phyloP scores from a whole-genome alignment of 805 yeast species.

The Pichia ethanolica region DNA sequence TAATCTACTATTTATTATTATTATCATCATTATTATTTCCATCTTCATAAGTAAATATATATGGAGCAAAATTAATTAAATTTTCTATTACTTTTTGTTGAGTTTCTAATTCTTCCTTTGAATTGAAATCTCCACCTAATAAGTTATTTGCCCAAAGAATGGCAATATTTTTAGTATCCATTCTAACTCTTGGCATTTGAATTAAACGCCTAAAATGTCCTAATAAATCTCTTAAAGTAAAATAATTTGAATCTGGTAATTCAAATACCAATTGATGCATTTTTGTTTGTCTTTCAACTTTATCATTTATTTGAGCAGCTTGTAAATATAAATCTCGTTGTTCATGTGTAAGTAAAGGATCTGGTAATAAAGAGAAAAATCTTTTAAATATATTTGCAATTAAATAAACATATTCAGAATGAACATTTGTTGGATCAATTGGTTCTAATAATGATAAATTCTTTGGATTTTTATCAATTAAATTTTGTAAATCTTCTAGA shows the following conservation, averaged over 20 bases:
- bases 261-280: constrained; percentile 84
- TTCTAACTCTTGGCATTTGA: constrained; percentile 55
- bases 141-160: constrained; percentile 95
- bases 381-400: constrained; percentile 84
- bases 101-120: constrained; percentile 38
- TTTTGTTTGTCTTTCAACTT: constrained; percentile 52
- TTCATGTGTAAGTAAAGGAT: constrained; percentile 67
- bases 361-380: constrained; percentile 80
- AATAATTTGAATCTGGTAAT: constrained; percentile 90
- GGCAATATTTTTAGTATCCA: constrained; percentile 75
- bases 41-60: constrained; percentile 44
- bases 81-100: constrained; percentile 72
- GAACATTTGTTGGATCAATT: constrained; percentile 45
- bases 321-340: constrained; percentile 56
- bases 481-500: constrained; percentile 62
- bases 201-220: constrained; percentile 55
- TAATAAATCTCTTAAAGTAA: constrained; percentile 76
- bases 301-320: constrained; percentile 62
- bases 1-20: neutral
- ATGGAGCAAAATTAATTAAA: constrained; percentile 73
- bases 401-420: constrained; percentile 76
- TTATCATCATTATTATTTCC: neutral
- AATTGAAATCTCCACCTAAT: constrained; percentile 52
- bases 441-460: constrained; percentile 45
- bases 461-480: constrained; percentile 70